phyloP scores from a whole-genome alignment of 352 stramenopile genomes.

The Aphanomyces stellatus region DNA sequence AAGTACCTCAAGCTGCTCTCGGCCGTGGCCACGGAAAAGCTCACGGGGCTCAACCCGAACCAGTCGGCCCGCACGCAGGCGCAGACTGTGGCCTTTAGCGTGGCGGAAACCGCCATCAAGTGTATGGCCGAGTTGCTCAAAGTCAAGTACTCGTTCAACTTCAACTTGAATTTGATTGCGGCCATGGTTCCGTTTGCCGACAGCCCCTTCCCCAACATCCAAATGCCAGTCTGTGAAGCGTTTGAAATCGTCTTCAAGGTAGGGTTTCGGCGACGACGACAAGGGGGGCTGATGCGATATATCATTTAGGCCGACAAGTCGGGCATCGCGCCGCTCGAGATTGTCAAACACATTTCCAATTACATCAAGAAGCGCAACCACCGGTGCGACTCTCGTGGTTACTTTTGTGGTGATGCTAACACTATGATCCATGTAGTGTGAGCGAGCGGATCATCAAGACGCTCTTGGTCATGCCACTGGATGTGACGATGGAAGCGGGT shows the following conservation, averaged over 20 bases:
- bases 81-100: conserved; percentile 37
- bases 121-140: conserved; percentile 74
- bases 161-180: conserved; percentile 77
- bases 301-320: conserved; percentile 57
- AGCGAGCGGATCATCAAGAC: conserved; percentile 67
- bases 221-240: conserved; percentile 43
- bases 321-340: conserved; percentile 48
- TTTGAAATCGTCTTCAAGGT: conserved; percentile 64
- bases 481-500: conserved; percentile 81
- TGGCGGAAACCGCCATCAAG: conserved; percentile 58
- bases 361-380: conserved; percentile 83
- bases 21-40: conserved; percentile 43
- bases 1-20: conserved; percentile 71
- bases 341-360: conserved; percentile 74
- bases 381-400: conserved; percentile 17
- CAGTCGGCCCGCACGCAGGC: conserved; percentile 23
- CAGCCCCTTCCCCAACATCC: conserved; percentile 43
- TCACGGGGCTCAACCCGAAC: conserved; percentile 45
- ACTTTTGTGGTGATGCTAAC: background rate
- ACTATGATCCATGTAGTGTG: conserved; percentile 24
- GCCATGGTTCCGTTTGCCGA: conserved; percentile 75
- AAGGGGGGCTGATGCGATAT: background rate
- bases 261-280: background rate
- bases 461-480: conserved; percentile 67
- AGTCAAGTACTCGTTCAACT: conserved; percentile 82